Conservation (phyloP, 768 basidiomycete genomes). For the Stropharia rugosoannulata region DNA sequence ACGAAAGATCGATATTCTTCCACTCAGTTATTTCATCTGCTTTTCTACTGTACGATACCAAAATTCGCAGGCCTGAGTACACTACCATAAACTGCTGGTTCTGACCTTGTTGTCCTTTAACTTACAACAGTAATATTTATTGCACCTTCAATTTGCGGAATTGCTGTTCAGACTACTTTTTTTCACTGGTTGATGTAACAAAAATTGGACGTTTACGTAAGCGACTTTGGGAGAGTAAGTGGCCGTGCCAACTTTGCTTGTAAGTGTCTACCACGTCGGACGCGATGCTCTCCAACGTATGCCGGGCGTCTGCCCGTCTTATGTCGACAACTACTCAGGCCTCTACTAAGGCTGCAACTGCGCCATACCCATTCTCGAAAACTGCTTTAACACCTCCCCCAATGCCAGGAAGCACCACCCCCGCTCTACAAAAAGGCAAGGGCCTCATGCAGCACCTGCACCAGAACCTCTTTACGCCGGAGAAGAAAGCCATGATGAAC, state of each 20-base stretch:
- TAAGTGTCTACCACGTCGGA: neutral
- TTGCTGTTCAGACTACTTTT: too few species aligned
- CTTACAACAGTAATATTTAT: neutral
- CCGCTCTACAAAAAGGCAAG: slow-evolving; percentile 60
- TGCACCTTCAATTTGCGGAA: neutral
- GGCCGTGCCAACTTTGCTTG: neutral
- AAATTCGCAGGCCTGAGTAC: slow-evolving; percentile 13
- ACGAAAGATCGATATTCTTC: neutral
- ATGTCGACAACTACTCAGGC: slow-evolving; percentile 42
- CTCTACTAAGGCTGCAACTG: slow-evolving; percentile 11
- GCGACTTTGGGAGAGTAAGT: neutral
- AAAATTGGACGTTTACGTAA: slow-evolving; percentile 16
- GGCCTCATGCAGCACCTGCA: slow-evolving; percentile 77
- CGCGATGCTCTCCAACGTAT: slow-evolving; percentile 36
- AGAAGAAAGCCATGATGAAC: slow-evolving; percentile 67
- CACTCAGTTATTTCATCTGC: slow-evolving; percentile 1
- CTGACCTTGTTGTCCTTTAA: neutral
- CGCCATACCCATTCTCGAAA: slow-evolving; percentile 75
- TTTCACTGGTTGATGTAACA: neutral
- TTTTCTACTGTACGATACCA: slow-evolving; percentile 22
- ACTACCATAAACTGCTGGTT: slow-evolving; percentile 12
- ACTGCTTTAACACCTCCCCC: slow-evolving; percentile 55
- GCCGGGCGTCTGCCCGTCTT: slow-evolving; percentile 35
- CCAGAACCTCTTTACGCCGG: slow-evolving; percentile 60
- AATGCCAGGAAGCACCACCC: slow-evolving; percentile 40